Base-by-base conservation (phyloP, 148 eudicot genomes). In the Beta vulgaris region DNA sequence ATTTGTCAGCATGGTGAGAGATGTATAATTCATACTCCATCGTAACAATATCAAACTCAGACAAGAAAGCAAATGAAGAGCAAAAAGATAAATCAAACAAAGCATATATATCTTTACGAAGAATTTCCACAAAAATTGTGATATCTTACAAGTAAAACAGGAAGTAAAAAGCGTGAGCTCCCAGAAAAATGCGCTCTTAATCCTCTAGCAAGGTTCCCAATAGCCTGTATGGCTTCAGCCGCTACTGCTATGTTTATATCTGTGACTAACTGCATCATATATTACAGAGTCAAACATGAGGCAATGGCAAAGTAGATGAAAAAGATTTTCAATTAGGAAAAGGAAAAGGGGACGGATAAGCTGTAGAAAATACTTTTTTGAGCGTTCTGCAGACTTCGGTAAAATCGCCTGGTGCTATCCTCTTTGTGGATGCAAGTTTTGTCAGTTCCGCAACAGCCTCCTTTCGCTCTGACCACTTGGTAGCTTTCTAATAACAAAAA, bases 371-470 rank as follows among this genome's bases (percentile, higher is more conserved):
- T 69, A 96, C 99, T 98, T 96, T 96, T 83, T 96, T 96, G 14
- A 96, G 87, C 35, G 88, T 92, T 51, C 99, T 89, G 71, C 94
- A 91, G 53, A 96, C 87, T 86, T 96, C 99, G 26, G 94, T 86
- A 61, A 96, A 96, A 86, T 96, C 99, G 60, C 99, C 99, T 53
- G 98, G 97, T 75, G 99, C 97, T 60, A 96, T 96, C 78, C 77
- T 91, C 80, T 91, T 92, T 9, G 97, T 96, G 3, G 98, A 96
- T 29, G 99, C 98, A 77, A 96, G 99, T 78, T 93, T 96, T 68
- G 99, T 92, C 77, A 96, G 76, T 82, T 92, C 98, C n/a, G 90
- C 94, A 75, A 96, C 99, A 73, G 97, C 99, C 57, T 92, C 99
- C 82, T 96, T 96, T 51, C 99, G 83, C 74, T 96, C 99, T 26